These are phyloP conservation scores for Pichia nakasei DNA, from an alignment of 805 yeast species.

Conservation along the genomic window DNA sequence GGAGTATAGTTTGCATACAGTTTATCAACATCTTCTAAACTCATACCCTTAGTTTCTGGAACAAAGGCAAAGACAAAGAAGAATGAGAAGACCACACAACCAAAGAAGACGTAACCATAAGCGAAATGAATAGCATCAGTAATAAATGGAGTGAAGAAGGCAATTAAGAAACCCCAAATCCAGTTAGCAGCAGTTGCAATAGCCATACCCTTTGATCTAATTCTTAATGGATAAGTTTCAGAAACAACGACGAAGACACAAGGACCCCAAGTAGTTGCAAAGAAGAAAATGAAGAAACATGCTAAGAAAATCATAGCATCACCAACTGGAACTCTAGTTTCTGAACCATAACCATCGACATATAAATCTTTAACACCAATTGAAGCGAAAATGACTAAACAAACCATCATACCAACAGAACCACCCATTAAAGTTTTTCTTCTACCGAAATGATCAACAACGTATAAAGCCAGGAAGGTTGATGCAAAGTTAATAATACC, in stretches of 20 bases:
- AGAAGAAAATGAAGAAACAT: conserved; percentile 55
- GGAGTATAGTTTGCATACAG: conserved; percentile 32
- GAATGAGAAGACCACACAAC: conserved; percentile 44
- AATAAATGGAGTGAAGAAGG: conserved; percentile 53
- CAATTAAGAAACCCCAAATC: conserved; percentile 49
- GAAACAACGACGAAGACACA: conserved; percentile 57
- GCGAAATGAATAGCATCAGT: conserved; percentile 45
- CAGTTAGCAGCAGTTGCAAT: conserved; percentile 59
- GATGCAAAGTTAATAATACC: conserved; percentile 50
- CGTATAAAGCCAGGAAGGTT: conserved; percentile 42
- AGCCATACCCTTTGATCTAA: conserved; percentile 55
- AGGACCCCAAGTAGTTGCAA: conserved; percentile 75
- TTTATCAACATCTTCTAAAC: conserved; percentile 49
- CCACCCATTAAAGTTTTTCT: conserved; percentile 42
- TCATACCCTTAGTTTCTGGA: conserved; percentile 47
- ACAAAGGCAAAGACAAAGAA: conserved; percentile 47
- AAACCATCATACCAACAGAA: conserved; percentile 42
- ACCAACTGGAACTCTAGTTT: conserved; percentile 45
- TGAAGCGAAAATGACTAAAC: conserved; percentile 52
- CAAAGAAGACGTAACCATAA: conserved; percentile 50
- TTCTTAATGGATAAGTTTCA: conserved; percentile 60
- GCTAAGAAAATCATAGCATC: conserved; percentile 55
- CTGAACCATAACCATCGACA: conserved; percentile 31
- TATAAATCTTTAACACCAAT: conserved; percentile 46
- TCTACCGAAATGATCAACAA: conserved; percentile 50